Evolutionary conservation across 2,329 filamentous ascomycete genomes (phyloP).

Genomic region (Calonectria fujianensis): DNA sequence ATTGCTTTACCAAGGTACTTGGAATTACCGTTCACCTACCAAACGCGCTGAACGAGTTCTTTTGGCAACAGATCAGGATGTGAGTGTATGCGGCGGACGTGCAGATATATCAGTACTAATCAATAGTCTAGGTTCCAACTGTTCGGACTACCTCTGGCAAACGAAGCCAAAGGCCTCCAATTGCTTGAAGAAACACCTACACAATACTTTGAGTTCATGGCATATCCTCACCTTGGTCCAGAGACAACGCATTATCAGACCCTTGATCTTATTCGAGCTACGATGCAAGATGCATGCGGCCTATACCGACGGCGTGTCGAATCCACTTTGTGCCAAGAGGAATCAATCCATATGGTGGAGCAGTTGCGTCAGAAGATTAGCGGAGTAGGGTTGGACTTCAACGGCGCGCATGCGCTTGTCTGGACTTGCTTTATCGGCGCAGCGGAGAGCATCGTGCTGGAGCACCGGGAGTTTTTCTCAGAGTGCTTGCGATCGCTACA

Average conservation of each 20-base stretch:
- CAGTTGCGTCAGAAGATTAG: constrained; percentile 56
- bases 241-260: constrained; percentile 48
- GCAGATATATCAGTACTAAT: not conserved
- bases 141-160: constrained; percentile 55
- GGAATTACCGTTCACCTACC: constrained; percentile 49
- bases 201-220: constrained; percentile 56
- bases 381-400: constrained; percentile 52
- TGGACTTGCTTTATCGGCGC: constrained; percentile 65
- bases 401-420: constrained; percentile 62
- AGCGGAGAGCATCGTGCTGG: constrained; percentile 60
- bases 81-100: constrained; percentile 13
- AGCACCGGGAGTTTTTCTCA: constrained; percentile 61
- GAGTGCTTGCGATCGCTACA: constrained; percentile 56
- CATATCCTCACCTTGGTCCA: constrained; percentile 46
- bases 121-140: constrained; percentile 53
- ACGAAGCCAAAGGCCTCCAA: constrained; percentile 53
- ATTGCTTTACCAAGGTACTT: constrained; percentile 53
- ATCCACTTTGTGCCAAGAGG: constrained; percentile 42
- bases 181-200: constrained; percentile 48
- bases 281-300: constrained; percentile 53
- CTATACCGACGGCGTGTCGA: constrained; percentile 55
- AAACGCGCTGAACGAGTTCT: constrained; percentile 48
- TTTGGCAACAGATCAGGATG: constrained; percentile 59
- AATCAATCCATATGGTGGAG: constrained; percentile 57
- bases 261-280: constrained; percentile 48